Conservation (phyloP, 306 rosid species). For the Quercus cerris region DNA sequence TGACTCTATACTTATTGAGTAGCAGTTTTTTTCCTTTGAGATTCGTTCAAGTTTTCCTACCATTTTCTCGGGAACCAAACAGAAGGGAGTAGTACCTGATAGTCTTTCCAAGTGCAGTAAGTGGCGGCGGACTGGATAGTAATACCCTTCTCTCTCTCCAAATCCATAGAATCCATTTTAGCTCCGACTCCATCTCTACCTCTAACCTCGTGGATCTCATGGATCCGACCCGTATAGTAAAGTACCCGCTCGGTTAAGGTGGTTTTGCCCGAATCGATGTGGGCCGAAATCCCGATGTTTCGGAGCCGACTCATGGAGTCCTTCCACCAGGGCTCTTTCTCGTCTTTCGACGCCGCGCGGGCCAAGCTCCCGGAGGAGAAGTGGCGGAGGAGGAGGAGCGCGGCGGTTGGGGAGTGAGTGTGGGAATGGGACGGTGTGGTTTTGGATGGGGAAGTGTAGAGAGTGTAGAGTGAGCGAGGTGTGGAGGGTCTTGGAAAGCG, state of each 20-base stretch:
- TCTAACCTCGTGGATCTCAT: constrained; percentile 93
- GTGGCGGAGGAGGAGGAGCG: constrained; percentile 51
- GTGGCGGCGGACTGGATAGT: constrained; percentile 97
- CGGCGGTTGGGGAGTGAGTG: constrained; percentile 28
- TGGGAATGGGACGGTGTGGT: constrained; percentile 24
- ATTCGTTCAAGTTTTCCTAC: background rate
- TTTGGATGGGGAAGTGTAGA: constrained; percentile 15
- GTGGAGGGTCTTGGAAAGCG: constrained; percentile 42
- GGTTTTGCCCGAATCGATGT: constrained; percentile 96
- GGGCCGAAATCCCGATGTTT: constrained; percentile 97
- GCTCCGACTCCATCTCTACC: constrained; percentile 97
- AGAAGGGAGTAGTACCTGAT: constrained; percentile 40
- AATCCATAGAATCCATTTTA: constrained; percentile 97
- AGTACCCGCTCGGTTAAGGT: constrained; percentile 90
- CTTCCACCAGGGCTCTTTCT: constrained; percentile 89
- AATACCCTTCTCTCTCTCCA: constrained; percentile 94
- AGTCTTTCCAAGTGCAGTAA: constrained; percentile 86
- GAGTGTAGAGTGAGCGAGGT: constrained; percentile 42
- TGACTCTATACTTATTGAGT: too few species aligned
- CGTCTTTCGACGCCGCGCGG: constrained; percentile 47
- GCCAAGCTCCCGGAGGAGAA: constrained; percentile 61
- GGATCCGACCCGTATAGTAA: constrained; percentile 85
- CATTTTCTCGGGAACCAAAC: background rate
- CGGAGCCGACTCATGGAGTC: constrained; percentile 77
- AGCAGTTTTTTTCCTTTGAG: background rate